phyloP scores from a whole-genome alignment of 768 basidiomycete genomes.

The Calocera viscosa region DNA sequence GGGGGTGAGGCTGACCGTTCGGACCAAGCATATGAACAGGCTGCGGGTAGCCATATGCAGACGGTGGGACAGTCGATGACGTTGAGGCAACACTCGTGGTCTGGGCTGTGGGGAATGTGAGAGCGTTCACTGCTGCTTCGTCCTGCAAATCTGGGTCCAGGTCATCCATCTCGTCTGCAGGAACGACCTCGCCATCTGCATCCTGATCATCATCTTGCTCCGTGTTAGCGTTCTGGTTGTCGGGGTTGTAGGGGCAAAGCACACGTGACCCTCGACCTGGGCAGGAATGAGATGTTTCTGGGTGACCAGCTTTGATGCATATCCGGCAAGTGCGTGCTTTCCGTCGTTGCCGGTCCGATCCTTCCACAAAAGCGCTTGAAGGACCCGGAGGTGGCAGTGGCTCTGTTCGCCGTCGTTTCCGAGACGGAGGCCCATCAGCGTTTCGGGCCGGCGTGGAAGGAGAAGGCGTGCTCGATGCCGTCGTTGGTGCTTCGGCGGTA shows the following conservation, averaged over 20 bases:
- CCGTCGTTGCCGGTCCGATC: neutral
- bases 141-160: neutral
- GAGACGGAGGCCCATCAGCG: neutral
- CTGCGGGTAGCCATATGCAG: neutral
- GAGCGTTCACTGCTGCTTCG: neutral
- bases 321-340: neutral
- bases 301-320: neutral
- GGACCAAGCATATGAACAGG: neutral
- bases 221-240: neutral
- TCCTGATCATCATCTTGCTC: neutral
- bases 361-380: neutral
- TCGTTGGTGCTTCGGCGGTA: neutral
- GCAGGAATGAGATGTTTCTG: neutral
- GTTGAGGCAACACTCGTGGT: neutral
- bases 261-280: neutral
- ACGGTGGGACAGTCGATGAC: neutral
- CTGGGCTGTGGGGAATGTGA: neutral
- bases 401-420: neutral
- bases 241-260: neutral
- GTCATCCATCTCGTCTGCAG: neutral
- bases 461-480: neutral
- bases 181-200: neutral
- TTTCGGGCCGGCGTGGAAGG: neutral
- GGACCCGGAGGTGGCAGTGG: neutral
- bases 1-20: neutral